These are phyloP conservation scores for Zymoseptoria crescenta DNA, from an alignment of 2,329 filamentous ascomycete species.

Conservation along the genomic window DNA sequence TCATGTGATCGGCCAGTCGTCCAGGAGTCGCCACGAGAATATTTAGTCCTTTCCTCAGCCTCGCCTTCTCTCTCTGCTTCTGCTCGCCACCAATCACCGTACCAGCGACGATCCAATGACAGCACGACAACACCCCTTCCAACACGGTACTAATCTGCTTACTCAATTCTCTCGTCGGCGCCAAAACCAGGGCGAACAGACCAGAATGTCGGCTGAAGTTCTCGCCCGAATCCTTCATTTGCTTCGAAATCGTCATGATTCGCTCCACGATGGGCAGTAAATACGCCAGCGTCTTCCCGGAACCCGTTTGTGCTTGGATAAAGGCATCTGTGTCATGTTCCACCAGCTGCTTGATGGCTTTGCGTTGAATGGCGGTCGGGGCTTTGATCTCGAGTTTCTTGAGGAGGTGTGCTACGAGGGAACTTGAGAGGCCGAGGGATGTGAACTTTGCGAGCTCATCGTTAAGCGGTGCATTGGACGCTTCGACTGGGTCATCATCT, in stretches of 20 bases:
- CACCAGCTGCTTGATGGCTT: conserved; percentile 72
- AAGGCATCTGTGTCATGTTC: conserved; percentile 83
- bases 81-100: conserved; percentile 69
- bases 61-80: conserved; percentile 81
- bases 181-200: conserved; percentile 86
- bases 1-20: conserved; percentile 80
- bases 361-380: conserved; percentile 90
- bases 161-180: conserved; percentile 86
- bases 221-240: conserved; percentile 35
- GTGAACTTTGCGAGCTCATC: conserved; percentile 81
- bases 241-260: conserved; percentile 64
- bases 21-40: conserved; percentile 93
- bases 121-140: conserved; percentile 76
- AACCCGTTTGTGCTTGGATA: conserved; percentile 93
- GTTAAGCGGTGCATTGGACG: conserved; percentile 84
- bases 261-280: conserved; percentile 85
- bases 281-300: conserved; percentile 87
- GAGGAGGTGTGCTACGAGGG: conserved; percentile 72
- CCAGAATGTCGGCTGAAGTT: conserved; percentile 74
- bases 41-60: conserved; percentile 87
- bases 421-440: conserved; percentile 71
- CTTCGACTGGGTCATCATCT: conserved; percentile 50
- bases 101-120: conserved; percentile 88
- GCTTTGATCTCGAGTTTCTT: conserved; percentile 82
- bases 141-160: conserved; percentile 87